phyloP scores from a whole-genome alignment of 2,329 filamentous ascomycete genomes.

The Lomentospora prolificans region DNA sequence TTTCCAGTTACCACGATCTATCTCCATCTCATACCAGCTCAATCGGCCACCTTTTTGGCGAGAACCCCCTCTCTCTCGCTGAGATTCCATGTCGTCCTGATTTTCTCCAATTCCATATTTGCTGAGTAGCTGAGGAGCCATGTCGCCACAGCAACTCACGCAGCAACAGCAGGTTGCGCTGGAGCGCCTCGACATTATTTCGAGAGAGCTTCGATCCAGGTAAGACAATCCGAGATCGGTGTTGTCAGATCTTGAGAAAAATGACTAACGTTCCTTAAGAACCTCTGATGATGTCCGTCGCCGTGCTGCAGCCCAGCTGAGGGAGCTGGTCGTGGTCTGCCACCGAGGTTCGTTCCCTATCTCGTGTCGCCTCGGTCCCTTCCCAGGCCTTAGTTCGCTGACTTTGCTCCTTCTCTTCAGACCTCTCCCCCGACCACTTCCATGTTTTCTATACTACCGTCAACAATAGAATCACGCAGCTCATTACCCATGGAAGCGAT shows the following conservation, averaged over 20 bases:
- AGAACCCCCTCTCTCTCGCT: not conserved
- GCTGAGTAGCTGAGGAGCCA: slow-evolving; percentile 9
- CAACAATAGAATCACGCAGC: slow-evolving; percentile 45
- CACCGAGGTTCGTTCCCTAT: slow-evolving; percentile 37
- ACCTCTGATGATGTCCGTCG: slow-evolving; percentile 38
- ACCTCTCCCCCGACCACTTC: slow-evolving; percentile 75
- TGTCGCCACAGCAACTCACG: slow-evolving; percentile 6
- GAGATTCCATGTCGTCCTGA: slow-evolving; percentile 1
- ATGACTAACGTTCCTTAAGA: slow-evolving; percentile 7
- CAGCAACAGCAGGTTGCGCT: slow-evolving; percentile 42
- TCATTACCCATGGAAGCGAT: slow-evolving; percentile 80
- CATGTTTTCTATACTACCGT: slow-evolving; percentile 44
- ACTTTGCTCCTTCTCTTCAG: slow-evolving; percentile 28
- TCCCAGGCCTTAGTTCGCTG: not conserved
- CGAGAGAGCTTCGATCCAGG: slow-evolving; percentile 47
- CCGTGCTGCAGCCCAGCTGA: slow-evolving; percentile 42
- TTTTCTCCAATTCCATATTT: not conserved
- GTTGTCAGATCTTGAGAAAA: too few species aligned
- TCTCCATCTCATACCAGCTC: not conserved
- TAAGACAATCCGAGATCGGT: too few species aligned
- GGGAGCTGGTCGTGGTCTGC: slow-evolving; percentile 43
- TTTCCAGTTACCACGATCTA: not conserved
- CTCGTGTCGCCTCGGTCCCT: not conserved
- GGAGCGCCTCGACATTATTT: slow-evolving; percentile 44
- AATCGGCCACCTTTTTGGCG: not conserved